Evolutionary conservation across 2,329 filamentous ascomycete species (phyloP), one percentile per base, ranked within the genome.

Genomic region (Diplodia scrobiculata): DNA sequence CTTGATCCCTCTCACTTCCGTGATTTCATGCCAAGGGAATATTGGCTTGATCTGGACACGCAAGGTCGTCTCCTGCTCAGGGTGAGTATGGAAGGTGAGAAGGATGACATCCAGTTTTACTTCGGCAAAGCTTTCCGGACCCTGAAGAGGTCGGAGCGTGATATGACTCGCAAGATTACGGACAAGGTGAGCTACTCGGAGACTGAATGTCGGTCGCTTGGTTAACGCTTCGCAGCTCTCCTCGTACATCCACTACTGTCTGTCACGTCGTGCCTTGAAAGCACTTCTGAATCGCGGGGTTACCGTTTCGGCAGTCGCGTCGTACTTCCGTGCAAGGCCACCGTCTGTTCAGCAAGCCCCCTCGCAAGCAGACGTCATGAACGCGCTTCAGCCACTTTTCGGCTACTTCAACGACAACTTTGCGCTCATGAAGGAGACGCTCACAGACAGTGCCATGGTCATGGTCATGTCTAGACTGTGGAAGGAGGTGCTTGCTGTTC

Each of bases 381-480:
- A 89, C 71, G 92, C 92, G 0, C 81, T 99, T 13, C 88, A 90
- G 71, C 90, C 92, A 4, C 84, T 99, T 0, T 95, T 97, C 75
- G 86, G 88, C 64, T 99, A 99, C 77, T 99, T 99, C 75, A 91
- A 99, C 75, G 94, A 97, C 76, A 99, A 99, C 74, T 99, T 99
- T 78, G 92, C 92, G 67, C 97, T 98, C 71, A 97, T 99, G 93
- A 97, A 98, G 80, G 88, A 95, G 77, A 97, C 94, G 0, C 82
- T 99, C 66, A 98, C 95, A 0, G 90, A 92, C 67, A 89, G 92
- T 66, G 96, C 95, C n/a, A 97, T 99, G 94, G 88, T 93, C 72
- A 93, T 95, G 75, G 95, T 99, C 72, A 99, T 99, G 95, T 96
- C 92, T 25, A 88, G 95, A 52, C 81, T 99, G 5, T 99, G 95